phyloP scores from a whole-genome alignment of 495 filamentous ascomycete genomes.

The Extremus antarcticus region DNA sequence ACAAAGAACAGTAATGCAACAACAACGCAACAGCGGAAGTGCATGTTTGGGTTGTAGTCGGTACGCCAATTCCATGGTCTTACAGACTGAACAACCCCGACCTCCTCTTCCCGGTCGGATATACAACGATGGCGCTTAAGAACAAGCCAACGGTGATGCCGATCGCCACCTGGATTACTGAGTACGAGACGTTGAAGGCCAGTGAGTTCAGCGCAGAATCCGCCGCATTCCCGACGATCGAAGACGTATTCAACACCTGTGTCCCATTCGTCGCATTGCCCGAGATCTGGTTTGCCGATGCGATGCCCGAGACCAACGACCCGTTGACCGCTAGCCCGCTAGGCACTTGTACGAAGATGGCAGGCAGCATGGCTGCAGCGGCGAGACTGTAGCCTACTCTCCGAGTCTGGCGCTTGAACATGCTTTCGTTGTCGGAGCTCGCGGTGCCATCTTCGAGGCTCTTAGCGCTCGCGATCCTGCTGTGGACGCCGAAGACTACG shows the following conservation, averaged over 20 bases:
- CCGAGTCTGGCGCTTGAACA: constrained; percentile 18
- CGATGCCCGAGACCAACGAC: constrained; percentile 71
- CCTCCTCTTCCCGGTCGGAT: constrained; percentile 83
- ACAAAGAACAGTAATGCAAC: too few species aligned
- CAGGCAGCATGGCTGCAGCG: constrained; percentile 78
- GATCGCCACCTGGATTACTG: constrained; percentile 85
- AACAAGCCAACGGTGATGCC: constrained; percentile 89
- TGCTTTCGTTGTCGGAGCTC: constrained; percentile 3
- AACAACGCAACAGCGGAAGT: too few species aligned
- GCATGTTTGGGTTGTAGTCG: too few species aligned
- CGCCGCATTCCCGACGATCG: constrained; percentile 15
- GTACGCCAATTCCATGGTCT: constrained; percentile 11
- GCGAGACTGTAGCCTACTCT: constrained; percentile 64
- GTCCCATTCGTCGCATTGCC: constrained; percentile 35
- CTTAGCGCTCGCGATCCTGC: background rate
- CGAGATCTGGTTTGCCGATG: constrained; percentile 70
- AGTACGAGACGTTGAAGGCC: constrained; percentile 74
- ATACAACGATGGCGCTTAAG: constrained; percentile 73
- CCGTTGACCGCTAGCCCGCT: constrained; percentile 79
- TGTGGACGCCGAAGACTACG: background rate
- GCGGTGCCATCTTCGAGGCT: constrained; percentile 13
- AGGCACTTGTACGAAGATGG: constrained; percentile 91
- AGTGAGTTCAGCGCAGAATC: constrained; percentile 42
- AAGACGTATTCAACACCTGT: constrained; percentile 34
- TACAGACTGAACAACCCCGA: constrained; percentile 85